A percentile compares a stretch with the other conserved stretches of the same genome.
These are phyloP conservation scores for Extremus antarcticus DNA, from an alignment of 495 filamentous ascomycete species.

Conservation along the genomic window DNA sequence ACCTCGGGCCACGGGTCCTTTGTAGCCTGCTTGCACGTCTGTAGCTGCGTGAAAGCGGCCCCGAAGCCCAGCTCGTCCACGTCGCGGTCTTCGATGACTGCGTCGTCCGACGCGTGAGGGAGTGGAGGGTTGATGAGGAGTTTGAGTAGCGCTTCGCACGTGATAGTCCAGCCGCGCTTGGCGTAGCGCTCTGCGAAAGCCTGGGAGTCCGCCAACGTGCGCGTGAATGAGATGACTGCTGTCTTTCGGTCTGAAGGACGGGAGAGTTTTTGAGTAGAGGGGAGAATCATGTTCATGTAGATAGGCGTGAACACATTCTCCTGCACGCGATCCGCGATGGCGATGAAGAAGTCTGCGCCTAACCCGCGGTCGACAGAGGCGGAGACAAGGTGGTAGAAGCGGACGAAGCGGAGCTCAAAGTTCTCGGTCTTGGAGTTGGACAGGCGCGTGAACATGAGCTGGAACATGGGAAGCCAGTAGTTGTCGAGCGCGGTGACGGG, in stretches of 20 bases:
- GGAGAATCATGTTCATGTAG: conserved; percentile 75
- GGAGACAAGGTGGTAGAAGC: conserved; percentile 85
- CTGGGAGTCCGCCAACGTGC: conserved; percentile 70
- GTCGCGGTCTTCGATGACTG: conserved; percentile 69
- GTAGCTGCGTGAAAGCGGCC: conserved; percentile 81
- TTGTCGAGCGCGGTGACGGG: conserved; percentile 59
- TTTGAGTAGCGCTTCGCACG: conserved; percentile 73
- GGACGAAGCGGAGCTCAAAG: conserved; percentile 69
- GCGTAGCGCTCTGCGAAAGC: conserved; percentile 62
- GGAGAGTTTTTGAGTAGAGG: conserved; percentile 75
- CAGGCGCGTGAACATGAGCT: conserved; percentile 71
- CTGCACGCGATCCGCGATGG: conserved; percentile 69
- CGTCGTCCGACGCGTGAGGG: conserved; percentile 53
- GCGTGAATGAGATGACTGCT: conserved; percentile 83
- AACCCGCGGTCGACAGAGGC: conserved; percentile 64
- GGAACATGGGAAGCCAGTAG: conserved; percentile 70
- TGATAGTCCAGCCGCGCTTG: conserved; percentile 81
- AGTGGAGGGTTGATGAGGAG: conserved; percentile 78
- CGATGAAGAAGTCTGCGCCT: conserved; percentile 81
- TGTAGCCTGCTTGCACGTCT: conserved; percentile 61
- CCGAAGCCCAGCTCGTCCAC: conserved; percentile 92
- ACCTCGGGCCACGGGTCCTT: conserved; percentile 76
- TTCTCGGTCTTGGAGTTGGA: conserved; percentile 67
- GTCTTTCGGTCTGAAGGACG: conserved; percentile 84
- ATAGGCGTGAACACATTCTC: conserved; percentile 67